These are phyloP conservation scores for Ceratocystis albifundus DNA, from an alignment of 2,329 filamentous ascomycete genomes.

Conservation along the genomic window DNA sequence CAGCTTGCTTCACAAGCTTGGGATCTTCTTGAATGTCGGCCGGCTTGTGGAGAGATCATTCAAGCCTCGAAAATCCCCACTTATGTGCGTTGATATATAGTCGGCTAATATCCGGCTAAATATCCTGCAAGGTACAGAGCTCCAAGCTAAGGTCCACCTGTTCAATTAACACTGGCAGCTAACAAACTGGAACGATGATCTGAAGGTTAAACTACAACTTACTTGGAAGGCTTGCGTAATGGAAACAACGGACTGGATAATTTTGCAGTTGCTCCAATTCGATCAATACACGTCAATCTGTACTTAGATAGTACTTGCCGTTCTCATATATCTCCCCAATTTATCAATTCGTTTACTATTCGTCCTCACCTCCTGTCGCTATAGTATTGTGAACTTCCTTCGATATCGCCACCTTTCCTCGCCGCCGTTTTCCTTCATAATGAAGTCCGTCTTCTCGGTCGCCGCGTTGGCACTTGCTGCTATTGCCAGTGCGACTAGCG, in stretches of 20 bases:
- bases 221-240: slow-evolving; percentile 1
- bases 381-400: slow-evolving; percentile 23
- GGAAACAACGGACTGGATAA: background rate
- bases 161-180: slow-evolving; percentile 4
- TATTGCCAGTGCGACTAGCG: slow-evolving; percentile 64
- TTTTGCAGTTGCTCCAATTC: slow-evolving; percentile 1
- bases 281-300: background rate
- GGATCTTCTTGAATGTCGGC: background rate
- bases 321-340: no score
- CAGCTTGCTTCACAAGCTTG: background rate
- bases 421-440: slow-evolving; percentile 34
- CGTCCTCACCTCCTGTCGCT: background rate
- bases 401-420: slow-evolving; percentile 20
- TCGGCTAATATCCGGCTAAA: background rate
- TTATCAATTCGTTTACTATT: background rate
- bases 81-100: background rate
- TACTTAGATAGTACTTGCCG: background rate
- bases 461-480: slow-evolving; percentile 55
- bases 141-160: slow-evolving; percentile 4
- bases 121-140: background rate
- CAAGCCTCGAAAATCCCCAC: background rate
- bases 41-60: background rate
- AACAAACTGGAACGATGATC: background rate
- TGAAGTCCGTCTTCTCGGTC: slow-evolving; percentile 65
- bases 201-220: background rate